These are phyloP conservation scores for Colletotrichum nymphaeae DNA, from an alignment of 2,329 filamentous ascomycete species.

Conservation along the genomic window DNA sequence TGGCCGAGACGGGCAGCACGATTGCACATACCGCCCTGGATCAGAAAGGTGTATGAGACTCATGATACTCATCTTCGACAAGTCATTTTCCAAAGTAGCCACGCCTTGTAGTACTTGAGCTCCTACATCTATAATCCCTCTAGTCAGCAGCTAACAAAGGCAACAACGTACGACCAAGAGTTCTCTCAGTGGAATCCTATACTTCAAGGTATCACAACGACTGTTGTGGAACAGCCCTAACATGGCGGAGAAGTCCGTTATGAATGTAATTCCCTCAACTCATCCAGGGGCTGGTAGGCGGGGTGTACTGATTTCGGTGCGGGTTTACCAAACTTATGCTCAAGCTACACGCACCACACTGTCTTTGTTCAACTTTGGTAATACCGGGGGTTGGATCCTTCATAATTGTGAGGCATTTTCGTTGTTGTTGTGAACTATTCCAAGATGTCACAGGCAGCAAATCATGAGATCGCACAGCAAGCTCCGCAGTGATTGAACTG, in stretches of 20 bases:
- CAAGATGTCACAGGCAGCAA: no score
- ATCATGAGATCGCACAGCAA: neutral
- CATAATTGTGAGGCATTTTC: no score
- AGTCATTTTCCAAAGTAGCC: neutral
- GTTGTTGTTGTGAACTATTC: neutral
- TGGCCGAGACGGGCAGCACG: no score
- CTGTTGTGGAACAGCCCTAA: neutral
- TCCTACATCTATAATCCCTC: neutral
- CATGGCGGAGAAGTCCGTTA: neutral
- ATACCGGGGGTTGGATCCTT: no score
- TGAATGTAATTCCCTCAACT: neutral
- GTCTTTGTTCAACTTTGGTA: neutral
- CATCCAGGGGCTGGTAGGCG: no score
- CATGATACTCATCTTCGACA: neutral
- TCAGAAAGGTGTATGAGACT: neutral
- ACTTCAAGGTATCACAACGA: neutral
- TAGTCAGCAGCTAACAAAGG: neutral
- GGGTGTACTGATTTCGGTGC: neutral
- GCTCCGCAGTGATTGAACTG: neutral
- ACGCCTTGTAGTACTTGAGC: neutral
- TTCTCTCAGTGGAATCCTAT: neutral
- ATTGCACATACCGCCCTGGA: no score
- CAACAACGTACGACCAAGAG: neutral
- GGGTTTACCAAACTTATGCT: accelerated
- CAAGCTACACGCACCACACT: neutral